Base-by-base conservation (phyloP, 345 rosid species). In the Citrus glauca region DNA sequence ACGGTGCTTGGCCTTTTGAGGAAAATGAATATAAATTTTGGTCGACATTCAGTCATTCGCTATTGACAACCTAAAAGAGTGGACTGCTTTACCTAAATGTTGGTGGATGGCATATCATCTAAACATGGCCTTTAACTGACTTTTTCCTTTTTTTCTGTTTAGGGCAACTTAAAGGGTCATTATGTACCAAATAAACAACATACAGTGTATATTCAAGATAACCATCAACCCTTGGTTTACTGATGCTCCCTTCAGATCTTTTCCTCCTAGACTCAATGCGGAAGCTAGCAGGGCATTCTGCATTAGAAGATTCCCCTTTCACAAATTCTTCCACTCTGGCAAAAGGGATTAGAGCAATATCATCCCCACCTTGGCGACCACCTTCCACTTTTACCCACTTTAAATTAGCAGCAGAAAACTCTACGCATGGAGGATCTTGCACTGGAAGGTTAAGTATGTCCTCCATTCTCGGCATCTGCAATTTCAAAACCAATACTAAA, bases 161-260 rank as follows among this genome's bases (percentile, higher is more conserved):
- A 42, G 45, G 4, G 0, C 14, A 10, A 57, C 17, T 42, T 73
- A 69, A 64, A 32, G 32, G 70, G 32, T 56, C 30, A 25, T 80
- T n/a, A 75, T 55, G 72, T 25, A 32, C 28, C 76, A 66, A 28
- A 13, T 65, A 66, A 63, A 48, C 42, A 73, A 76, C 89, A 64
- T 84, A 88, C 91, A 88, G 76, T 42, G 89, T 88, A 68, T 88
- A 86, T 81, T 88, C 89, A 66, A 88, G 89, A 85, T 86, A 86
- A 24, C 91, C 86, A 79, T 89, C 90, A 37, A 89, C 90, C 85
- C 88, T 89, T 61, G 87, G 90, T 82, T 87, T 89, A 81, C 84
- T 85, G 68, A 85, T 84, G 78, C 88, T 85, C 60, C 90, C 90
- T 78, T 85, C 86, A 55, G 83, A 80, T 79, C 90, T 87, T 81